Evolutionary conservation across 1,139 yeast species (phyloP), one percentile per base, ranked within the genome.

Genomic region (Sugiyamaella neomexicana): DNA sequence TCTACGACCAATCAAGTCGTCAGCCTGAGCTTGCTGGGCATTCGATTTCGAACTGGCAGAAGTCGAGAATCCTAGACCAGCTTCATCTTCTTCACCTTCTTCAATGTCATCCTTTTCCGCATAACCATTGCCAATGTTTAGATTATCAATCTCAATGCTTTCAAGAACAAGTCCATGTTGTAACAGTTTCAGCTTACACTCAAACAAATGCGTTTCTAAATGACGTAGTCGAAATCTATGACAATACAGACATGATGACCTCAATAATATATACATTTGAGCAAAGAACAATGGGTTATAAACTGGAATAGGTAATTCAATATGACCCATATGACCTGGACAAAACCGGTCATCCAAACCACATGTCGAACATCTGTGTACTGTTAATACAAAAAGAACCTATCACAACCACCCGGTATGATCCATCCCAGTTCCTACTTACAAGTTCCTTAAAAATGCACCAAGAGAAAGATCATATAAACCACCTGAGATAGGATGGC

Each of bases 271-370:
- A 75, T 85, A 93, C 77, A 95, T 77, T 72, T 93, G 98, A 68
- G 83, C 82, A 81, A 95, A 93, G 68, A 95, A 93, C 65, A 95
- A 75, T 15, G 99, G 98, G 69, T 90, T 93, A 76, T 90, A 95
- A 46, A 89, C 95, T 5, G 98, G 96, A 40, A 89, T 86, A 8
- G 99, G 99, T 62, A 95, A 80, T 70, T 93, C 97, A 58, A 95
- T 90, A 72, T 95, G 99, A 57, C 99, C 99, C 74, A 89, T 90
- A 72, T 95, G 99, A 38, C 99, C 99, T 2, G 98, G 97, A 75
- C 99, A 95, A 66, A 82, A 86, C 67, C 88, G 83, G 64, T 93
- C 98, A 69, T 90, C 97, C 60, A 93, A 77, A 27, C 98, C 97
- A 80, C 99, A 95, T 1, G 99, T 93, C 29, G 95, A 80, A 80